A percentile compares a stretch with the other conserved stretches of the same genome.
Conservation (phyloP, 108 stramenopile species). For the Cylindrotheca fusiformis region DNA sequence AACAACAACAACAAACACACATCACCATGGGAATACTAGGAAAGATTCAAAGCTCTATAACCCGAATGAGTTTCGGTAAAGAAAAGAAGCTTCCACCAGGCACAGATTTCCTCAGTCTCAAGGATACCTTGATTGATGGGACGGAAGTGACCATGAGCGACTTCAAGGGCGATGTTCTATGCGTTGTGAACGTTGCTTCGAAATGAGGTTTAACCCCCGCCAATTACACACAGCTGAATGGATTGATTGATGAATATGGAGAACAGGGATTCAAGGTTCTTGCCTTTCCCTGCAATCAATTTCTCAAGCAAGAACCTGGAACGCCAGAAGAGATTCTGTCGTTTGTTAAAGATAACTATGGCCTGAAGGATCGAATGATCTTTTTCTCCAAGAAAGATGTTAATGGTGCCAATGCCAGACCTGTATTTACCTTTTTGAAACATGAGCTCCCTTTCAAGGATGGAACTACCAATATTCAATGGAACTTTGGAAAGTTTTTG, state of each 20-base stretch:
- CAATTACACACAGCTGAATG: slow-evolving; percentile 45
- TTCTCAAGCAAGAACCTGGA: slow-evolving; percentile 77
- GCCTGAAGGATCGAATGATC: slow-evolving; percentile 44
- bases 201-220: slow-evolving; percentile 56
- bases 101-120: slow-evolving; percentile 13
- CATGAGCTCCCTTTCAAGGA: slow-evolving; percentile 47
- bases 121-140: slow-evolving; percentile 49
- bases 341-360: slow-evolving; percentile 26
- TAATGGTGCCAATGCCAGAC: slow-evolving; percentile 69
- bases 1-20: too few relatives aligned
- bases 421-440: slow-evolving; percentile 70
- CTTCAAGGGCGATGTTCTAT: slow-evolving; percentile 57
- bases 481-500: slow-evolving; percentile 46
- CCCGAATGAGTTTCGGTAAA: not conserved
- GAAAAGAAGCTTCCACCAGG: not conserved
- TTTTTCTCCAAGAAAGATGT: slow-evolving; percentile 83
- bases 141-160: slow-evolving; percentile 45
- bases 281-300: slow-evolving; percentile 85
- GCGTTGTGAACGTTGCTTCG: slow-evolving; percentile 77
- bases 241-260: slow-evolving; percentile 54
- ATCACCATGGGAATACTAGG: not conserved
- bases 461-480: slow-evolving; percentile 60
- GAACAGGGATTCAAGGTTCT: slow-evolving; percentile 58
- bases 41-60: not conserved
- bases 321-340: slow-evolving; percentile 58